phyloP scores from a whole-genome alignment of 2,329 filamentous ascomycete species.

The Pseudopithomyces chartarum region DNA sequence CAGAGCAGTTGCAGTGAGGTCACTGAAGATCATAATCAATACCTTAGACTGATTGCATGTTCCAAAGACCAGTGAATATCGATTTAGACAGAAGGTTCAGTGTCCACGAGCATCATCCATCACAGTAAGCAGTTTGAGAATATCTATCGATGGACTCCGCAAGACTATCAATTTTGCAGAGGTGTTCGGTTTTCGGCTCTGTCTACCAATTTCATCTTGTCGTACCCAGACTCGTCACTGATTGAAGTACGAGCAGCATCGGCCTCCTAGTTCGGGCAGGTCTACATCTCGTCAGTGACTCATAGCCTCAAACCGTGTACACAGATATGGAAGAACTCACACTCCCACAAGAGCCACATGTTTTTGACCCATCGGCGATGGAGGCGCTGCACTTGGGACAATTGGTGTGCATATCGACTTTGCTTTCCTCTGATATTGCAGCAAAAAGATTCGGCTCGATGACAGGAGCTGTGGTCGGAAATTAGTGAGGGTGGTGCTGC shows the following conservation, averaged over 20 bases:
- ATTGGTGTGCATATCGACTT: slow-evolving; percentile 36
- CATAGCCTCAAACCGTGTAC: background rate
- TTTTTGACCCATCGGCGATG: slow-evolving; percentile 40
- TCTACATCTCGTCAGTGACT: slow-evolving; percentile 13
- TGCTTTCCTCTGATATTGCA: slow-evolving; percentile 31
- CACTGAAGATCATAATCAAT: too few species aligned
- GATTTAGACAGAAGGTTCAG: too few species aligned
- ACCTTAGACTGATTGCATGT: too few species aligned
- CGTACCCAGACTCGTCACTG: slow-evolving; percentile 2
- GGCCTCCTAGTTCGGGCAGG: slow-evolving; percentile 28
- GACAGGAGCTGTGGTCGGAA: background rate
- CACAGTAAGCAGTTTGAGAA: too few species aligned
- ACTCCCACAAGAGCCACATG: slow-evolving; percentile 45
- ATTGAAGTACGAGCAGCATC: background rate
- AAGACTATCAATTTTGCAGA: too few species aligned
- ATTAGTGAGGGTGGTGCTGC: background rate
- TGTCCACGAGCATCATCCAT: too few species aligned
- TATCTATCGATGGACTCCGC: too few species aligned
- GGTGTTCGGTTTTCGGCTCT: background rate
- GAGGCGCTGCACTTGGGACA: slow-evolving; percentile 48
- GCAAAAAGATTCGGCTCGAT: background rate
- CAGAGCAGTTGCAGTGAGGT: too few species aligned
- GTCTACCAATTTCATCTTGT: background rate
- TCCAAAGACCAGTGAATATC: too few species aligned
- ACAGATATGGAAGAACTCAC: slow-evolving; percentile 28